phyloP scores from a whole-genome alignment of 805 yeast species.

The Torulaspora gathmanii region DNA sequence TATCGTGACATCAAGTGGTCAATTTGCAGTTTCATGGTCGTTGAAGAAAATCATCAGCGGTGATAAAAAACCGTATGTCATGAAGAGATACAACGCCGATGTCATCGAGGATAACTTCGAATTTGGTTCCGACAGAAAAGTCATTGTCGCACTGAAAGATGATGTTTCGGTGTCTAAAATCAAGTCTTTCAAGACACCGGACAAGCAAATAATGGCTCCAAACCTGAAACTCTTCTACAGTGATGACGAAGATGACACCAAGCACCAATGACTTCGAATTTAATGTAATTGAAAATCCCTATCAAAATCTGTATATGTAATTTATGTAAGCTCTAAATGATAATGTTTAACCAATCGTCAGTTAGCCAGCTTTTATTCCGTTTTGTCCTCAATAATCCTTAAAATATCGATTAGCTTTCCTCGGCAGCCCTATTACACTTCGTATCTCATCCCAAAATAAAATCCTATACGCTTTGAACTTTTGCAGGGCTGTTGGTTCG shows the following conservation, averaged over 20 bases:
- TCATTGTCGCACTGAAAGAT: constrained; percentile 67
- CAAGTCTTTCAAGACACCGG: constrained; percentile 54
- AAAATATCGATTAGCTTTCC: constrained; percentile 18
- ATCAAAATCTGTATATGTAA: not conserved
- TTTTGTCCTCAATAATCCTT: constrained; percentile 11
- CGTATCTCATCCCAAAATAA: constrained; percentile 61
- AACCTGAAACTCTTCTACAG: constrained; percentile 12
- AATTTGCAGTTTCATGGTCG: constrained; percentile 79
- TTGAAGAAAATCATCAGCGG: constrained; percentile 53
- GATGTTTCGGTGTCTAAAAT: constrained; percentile 70
- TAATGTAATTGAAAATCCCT: not conserved
- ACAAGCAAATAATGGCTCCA: constrained; percentile 38
- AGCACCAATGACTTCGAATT: not conserved
- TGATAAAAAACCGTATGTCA: constrained; percentile 52
- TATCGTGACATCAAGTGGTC: constrained; percentile 75
- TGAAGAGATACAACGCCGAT: constrained; percentile 55
- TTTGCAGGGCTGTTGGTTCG: constrained; percentile 52
- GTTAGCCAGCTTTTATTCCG: too few relatives aligned
- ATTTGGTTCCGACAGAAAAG: constrained; percentile 65
- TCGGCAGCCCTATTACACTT: constrained; percentile 46
- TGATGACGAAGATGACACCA: constrained; percentile 4
- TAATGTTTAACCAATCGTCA: too few relatives aligned
- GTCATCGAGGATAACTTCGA: constrained; percentile 76
- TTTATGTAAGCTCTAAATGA: not conserved
- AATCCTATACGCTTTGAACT: constrained; percentile 53